phyloP scores from a whole-genome alignment of 345 rosid species.

The Pugionium dolabratum region DNA sequence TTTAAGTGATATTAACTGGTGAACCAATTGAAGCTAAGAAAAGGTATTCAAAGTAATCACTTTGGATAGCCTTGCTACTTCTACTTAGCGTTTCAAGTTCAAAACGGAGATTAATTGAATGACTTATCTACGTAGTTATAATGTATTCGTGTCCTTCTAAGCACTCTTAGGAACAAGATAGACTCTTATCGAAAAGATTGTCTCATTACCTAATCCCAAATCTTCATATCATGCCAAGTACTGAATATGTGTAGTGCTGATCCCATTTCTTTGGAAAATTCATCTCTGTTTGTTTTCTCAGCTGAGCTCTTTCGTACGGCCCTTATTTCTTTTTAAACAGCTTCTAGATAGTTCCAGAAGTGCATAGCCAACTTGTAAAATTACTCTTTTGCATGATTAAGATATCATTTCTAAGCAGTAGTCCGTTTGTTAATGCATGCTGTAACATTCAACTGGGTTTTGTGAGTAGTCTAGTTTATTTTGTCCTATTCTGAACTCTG shows the following conservation, averaged over 20 bases:
- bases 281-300: background rate
- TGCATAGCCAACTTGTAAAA: slow-evolving; percentile 1
- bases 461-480: background rate
- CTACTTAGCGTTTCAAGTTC: slow-evolving; percentile 4
- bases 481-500: slow-evolving; percentile 2
- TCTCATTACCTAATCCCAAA: background rate
- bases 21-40: background rate
- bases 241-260: background rate
- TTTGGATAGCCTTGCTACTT: slow-evolving; percentile 9
- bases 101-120: slow-evolving; percentile 14
- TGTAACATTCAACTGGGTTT: slow-evolving; percentile 1
- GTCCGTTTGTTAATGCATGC: background rate
- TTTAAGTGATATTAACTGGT: slow-evolving; percentile 2
- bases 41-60: background rate
- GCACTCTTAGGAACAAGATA: slow-evolving; percentile 14
- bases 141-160: slow-evolving; percentile 12
- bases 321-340: background rate
- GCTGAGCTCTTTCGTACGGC: background rate
- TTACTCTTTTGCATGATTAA: background rate
- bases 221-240: background rate
- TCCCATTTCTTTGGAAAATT: slow-evolving; percentile 10
- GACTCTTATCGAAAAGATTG: background rate
- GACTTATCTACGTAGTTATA: background rate
- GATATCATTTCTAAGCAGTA: background rate
- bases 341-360: background rate